Base-by-base conservation (phyloP, 2,329 filamentous ascomycete species). In the Pseudohalonectria lignicola region DNA sequence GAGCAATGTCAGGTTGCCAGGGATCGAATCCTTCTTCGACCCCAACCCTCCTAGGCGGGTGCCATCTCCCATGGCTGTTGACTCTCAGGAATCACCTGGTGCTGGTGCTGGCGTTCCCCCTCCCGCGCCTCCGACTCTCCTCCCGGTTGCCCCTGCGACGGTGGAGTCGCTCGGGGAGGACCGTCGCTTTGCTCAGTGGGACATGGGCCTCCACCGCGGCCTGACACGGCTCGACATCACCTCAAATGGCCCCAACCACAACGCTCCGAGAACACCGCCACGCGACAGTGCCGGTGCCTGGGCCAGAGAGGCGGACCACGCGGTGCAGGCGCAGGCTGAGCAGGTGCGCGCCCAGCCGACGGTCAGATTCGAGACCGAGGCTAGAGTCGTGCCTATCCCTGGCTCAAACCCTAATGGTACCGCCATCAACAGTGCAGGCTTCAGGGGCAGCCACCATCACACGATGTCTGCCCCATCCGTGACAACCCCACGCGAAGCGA, bases 21-120 rank as follows among this genome's bases (percentile, higher is more conserved):
- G 88, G 12, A 95, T 95, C 47, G 86, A 94, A 55, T 93, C 86
- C 13, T 94, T n/a, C n/a, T n/a, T 95, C 49, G 86, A 90, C 51
- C 79, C 85, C 40, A 66, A 84, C 18, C 81, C 77, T 19, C 72
- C 74, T 41, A 73, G 76, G 35, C 75, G 80, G 34, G 71, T 72
- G 39, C 67, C 75, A 2, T 87, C 84, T 37, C 84, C 86, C 0
- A 88, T 92, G 84, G 74, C 82, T 52, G 61, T 87, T 9, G 86
- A 94, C 47, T 50, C 61, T 25, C 56, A 72, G 49, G 38, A 61
- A 44, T 25, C 61, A n/a, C n/a, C n/a, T n/a, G n/a, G n/a, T n/a
- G n/a, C n/a, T n/a, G n/a, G n/a, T n/a, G n/a, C n/a, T n/a, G n/a
- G n/a, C n/a, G n/a, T n/a, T n/a, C n/a, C n/a, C n/a, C n/a, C n/a